Evolutionary conservation across 768 basidiomycete species (phyloP), one percentile per base, ranked within the genome.

Genomic region (Paxillus rubicundulus): DNA sequence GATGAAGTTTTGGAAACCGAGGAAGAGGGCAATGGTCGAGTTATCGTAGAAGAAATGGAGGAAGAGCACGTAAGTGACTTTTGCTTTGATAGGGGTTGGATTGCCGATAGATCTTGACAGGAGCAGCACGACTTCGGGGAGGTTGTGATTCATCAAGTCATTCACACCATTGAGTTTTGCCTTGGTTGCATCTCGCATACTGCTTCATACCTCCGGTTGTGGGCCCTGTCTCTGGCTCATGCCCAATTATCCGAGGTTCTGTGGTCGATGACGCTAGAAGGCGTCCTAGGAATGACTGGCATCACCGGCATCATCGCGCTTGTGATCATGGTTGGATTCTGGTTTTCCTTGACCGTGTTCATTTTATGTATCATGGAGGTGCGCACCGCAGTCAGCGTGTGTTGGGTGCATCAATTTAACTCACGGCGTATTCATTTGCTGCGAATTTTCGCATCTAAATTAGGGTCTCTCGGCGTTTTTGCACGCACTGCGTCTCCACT

Each of bases 91-190:
- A 36, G 49, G 49, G 36, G 30, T 20, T 38, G 20, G 47, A 33
- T 50, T 28, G 37, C 49, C 53, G 39, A 60, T 52, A 18, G 24
- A 47, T 56, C 43, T 50, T 49, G 39, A 57, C 65, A 87, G 81
- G 84, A 93, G 73, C 78, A 89, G 44, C 92, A 95, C 68, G 93
- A 97, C 64, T 92, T 98, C 70, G 77, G 93, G 65, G 97, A 99
- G 70, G 83, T 97, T 53, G 82, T 97, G 20, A 90, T 98, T 54
- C 96, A 99, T 72, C 97, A 99, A 70, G 78, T 97, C 56, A 99
- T 99, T 64, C 97, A 98, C 72, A 96, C 94, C 21, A 98, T 99
- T 71, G 97, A 99, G 74, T 99, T 98, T 73, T 99, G 97, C 68
- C 84, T 99, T 32, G 97, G 96, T 7, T 98, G 96, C 70, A 98